phyloP scores from a whole-genome alignment of 192 early-diverging fungal species.

The Mortierella antarctica region DNA sequence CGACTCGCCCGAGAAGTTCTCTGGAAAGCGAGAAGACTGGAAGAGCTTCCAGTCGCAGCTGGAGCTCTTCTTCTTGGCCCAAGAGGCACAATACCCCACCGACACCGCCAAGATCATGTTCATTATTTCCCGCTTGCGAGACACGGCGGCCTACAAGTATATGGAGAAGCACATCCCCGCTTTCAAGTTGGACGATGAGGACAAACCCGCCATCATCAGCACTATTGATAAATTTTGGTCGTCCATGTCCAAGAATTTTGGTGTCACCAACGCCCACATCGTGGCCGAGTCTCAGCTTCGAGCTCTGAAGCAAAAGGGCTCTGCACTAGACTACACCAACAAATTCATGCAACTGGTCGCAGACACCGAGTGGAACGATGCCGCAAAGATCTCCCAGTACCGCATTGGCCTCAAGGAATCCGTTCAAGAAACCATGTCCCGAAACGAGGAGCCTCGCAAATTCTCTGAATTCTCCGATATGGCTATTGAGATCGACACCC shows the following conservation, averaged over 20 bases:
- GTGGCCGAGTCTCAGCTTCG: neutral
- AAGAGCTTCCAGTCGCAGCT: conserved; percentile 2
- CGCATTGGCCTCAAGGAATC: neutral
- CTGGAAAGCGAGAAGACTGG: conserved; percentile 24
- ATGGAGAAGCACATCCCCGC: neutral
- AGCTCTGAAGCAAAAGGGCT: conserved; percentile 1
- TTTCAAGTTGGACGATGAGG: neutral
- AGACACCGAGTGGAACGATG: conserved; percentile 9
- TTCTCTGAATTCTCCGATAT: neutral
- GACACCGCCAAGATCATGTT: conserved; percentile 8
- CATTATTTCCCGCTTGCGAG: conserved; percentile 2
- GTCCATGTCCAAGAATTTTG: conserved; percentile 8
- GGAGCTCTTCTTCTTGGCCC: neutral
- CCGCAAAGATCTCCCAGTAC: conserved; percentile 12
- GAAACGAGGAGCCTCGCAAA: neutral
- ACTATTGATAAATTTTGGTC: neutral
- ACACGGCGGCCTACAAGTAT: conserved; percentile 1
- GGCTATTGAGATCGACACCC: conserved; percentile 10
- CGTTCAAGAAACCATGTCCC: neutral
- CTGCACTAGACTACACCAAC: conserved; percentile 14
- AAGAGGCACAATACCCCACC: neutral
- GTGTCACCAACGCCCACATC: conserved; percentile 1
- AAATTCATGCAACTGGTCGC: neutral
- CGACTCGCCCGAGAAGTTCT: neutral
- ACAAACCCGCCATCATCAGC: neutral